Conservation (phyloP, 2,329 filamentous ascomycete species). For the Diaporthe aspalathi region DNA sequence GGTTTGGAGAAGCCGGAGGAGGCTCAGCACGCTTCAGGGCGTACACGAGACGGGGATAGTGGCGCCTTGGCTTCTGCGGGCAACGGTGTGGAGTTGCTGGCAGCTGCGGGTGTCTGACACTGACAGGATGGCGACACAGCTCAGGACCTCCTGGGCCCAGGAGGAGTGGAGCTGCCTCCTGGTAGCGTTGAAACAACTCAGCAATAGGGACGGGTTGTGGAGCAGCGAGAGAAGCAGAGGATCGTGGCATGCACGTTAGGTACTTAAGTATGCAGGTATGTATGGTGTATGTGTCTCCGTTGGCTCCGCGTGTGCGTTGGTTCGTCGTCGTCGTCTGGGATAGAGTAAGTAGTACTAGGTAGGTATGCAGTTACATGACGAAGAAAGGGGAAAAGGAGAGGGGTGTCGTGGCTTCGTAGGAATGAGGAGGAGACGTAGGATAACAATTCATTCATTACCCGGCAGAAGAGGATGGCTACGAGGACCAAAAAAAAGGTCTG, state of each 20-base stretch:
- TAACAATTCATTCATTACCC: not conserved
- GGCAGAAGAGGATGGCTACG: not conserved
- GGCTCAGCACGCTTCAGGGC: not conserved
- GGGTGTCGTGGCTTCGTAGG: not conserved
- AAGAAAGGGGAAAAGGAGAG: not conserved
- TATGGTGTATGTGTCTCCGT: not conserved
- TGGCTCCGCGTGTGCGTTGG: not conserved
- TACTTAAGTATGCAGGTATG: not conserved
- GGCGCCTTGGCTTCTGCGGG: conserved; percentile 20
- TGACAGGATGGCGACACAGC: conserved; percentile 27
- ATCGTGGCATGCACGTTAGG: not conserved
- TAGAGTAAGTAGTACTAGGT: not conserved
- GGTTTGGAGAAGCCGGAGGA: conserved; percentile 1
- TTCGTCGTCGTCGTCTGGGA: too few relatives aligned
- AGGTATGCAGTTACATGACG: conserved; percentile 8
- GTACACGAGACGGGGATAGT: conserved; percentile 24
- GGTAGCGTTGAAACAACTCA: conserved; percentile 29
- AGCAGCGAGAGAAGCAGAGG: conserved; percentile 21
- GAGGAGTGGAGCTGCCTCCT: conserved; percentile 16
- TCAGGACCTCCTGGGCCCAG: conserved; percentile 21
- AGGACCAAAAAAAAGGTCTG: conserved; percentile 12
- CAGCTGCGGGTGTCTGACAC: conserved; percentile 19
- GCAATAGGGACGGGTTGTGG: conserved; percentile 16
- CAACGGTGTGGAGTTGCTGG: conserved; percentile 11
- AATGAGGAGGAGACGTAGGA: not conserved